Evolutionary conservation across 2,329 filamentous ascomycete genomes (phyloP), one percentile per base, ranked within the genome.

Genomic region (Eutypella sp.): DNA sequence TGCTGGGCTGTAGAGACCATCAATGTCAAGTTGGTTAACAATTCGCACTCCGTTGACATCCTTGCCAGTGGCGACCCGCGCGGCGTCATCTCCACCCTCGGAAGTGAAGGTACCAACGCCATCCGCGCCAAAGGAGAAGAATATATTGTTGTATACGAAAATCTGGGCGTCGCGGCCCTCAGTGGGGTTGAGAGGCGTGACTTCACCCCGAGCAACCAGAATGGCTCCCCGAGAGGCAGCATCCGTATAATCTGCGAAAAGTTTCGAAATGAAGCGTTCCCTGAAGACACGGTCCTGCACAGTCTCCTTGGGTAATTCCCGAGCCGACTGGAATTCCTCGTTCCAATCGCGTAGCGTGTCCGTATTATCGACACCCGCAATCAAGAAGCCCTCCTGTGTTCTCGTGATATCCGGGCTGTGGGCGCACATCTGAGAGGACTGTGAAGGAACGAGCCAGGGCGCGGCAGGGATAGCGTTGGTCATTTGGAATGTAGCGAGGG

Each of bases 121-220:
- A 65, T 99, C 93, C 38, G 93, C 92, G 51, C 93, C 93, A 58
- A 96, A 97, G 1, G 93, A 97, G 74, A 96, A 99, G 74, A 99
- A 99, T 56, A 99, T 90, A 69, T 99, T 99, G 76, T 97, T 97
- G 75, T 97, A 96, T 20, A 99, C 92, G 61, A 96, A 99, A 54
- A 99, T 99, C 66, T 99, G 93, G 4, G 93, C 93, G 65, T 99
- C 92, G 55, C 79, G 82, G 52, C 78, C 84, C 70, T 99, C 93
- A 0, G 92, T 97, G 6, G 93, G 95, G 71, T 99, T 99, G 45
- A 99, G 72, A 6, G 93, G 89, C 18, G 90, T 84, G 52, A 99
- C 87, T 66, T 99, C 93, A 44, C 93, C 93, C 47, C 89, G 81
- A 20, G 91, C 92, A 44, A 99, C 92, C 55, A 97, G 75, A 39